Base-by-base conservation (phyloP, 495 filamentous ascomycete genomes). In the Neurospora discreta region DNA sequence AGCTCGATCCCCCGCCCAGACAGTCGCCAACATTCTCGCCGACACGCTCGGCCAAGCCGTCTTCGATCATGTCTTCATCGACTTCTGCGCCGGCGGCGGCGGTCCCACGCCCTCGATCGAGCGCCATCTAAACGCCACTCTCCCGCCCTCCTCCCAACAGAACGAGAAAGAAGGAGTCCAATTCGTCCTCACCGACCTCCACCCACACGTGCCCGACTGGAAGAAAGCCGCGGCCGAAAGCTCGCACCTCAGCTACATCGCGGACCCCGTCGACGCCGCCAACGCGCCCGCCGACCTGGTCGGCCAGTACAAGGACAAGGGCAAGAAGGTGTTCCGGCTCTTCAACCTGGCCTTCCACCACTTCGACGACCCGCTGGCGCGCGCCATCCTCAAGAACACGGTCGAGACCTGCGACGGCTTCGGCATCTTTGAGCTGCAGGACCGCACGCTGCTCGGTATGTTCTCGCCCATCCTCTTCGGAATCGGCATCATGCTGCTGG, bases 261-360 rank as follows among this genome's bases (percentile, higher is more conserved):
- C 82, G 1, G 74, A 82, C 33, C 79, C 87, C 15, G 87, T 93
- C 13, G 89, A 94, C 80, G 91, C 91, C 20, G 80, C 85, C 20
- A 71, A 81, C 65, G 86, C 86, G 8, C 86, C 88, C 5, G 71
- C 74, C 11, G 77, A 80, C 40, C 78, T 90, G 7, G 75, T 87
- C 16, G 75, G 69, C 0, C 70, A 60, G 38, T 77, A 82, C 71
- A 80, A 78, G 74, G 39, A 78, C 75, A 72, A 80, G 77, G 69
- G 77, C 9, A 81, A 78, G 68, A 82, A 83, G 74, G 84, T 90
- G 15, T 91, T 92, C 78, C 82, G 89, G 3, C 79, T 93, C 36
- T 93, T 90, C 79, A 91, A 88, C 75, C 82, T 94, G 13, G 87
- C 90, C 6, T 94, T 93, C 78, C 91, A 94, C 75, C 91, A 94